Percentiles rank a stretch among this genome's conserved stretches.
These are phyloP conservation scores for Eucalyptus marginata DNA, from an alignment of 345 rosid genomes.

Conservation along the genomic window DNA sequence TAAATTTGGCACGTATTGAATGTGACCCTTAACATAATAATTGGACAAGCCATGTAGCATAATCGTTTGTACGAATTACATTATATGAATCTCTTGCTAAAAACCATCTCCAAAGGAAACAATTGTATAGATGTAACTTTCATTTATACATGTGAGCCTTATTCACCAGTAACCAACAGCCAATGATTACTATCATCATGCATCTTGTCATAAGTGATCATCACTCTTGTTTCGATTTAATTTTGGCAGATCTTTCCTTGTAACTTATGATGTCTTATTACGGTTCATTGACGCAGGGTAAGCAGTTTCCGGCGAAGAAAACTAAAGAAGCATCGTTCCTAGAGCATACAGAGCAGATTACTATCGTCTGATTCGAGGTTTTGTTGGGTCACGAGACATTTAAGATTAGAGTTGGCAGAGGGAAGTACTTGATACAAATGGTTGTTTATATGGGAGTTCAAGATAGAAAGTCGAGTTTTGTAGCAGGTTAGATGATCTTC, in stretches of 20 bases:
- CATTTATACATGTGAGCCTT: background rate
- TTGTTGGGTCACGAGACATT: background rate
- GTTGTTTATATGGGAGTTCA: background rate
- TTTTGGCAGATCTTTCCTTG: background rate
- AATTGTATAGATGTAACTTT: background rate
- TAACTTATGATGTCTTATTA: background rate
- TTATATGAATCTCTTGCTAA: background rate
- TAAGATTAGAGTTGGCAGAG: background rate
- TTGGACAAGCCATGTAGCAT: background rate
- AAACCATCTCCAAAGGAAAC: background rate
- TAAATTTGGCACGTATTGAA: background rate
- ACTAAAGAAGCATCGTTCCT: constrained; percentile 27
- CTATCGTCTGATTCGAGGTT: background rate
- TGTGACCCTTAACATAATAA: background rate
- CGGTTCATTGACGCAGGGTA: constrained; percentile 23
- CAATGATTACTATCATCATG: background rate
- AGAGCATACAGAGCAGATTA: background rate
- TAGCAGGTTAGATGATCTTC: background rate
- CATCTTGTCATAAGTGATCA: background rate
- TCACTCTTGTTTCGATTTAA: background rate
- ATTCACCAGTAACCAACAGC: background rate
- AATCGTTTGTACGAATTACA: background rate
- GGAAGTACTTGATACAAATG: background rate
- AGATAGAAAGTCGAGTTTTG: background rate
- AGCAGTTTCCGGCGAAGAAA: constrained; percentile 39